Percentiles rank a stretch among this genome's conserved stretches.
Conservation (phyloP, 2,329 filamentous ascomycete genomes). For the Hymenoscyphus scutula region DNA sequence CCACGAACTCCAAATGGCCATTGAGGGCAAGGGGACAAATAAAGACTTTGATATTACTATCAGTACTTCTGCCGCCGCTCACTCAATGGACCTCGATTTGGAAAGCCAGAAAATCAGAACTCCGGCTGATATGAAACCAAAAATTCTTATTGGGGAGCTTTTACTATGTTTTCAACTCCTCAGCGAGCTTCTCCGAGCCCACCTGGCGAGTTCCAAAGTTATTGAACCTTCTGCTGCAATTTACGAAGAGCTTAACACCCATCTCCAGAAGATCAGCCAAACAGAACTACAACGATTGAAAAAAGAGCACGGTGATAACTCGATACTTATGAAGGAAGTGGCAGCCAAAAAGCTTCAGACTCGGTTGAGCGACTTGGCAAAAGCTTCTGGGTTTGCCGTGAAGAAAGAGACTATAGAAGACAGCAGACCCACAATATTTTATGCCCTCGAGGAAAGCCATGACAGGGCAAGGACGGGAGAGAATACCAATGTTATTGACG, state of each 20-base stretch:
- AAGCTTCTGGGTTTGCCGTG: neutral
- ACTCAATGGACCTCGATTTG: neutral
- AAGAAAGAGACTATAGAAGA: no score
- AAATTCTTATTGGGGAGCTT: conserved; percentile 12
- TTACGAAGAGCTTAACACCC: neutral
- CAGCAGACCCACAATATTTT: no score
- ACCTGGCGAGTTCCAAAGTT: neutral
- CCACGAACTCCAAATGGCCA: conserved; percentile 5
- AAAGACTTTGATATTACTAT: neutral
- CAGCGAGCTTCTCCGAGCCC: conserved; percentile 10
- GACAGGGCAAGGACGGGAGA: no score
- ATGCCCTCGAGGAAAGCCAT: no score
- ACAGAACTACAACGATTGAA: neutral
- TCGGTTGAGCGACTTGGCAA: neutral
- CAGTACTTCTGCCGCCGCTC: neutral
- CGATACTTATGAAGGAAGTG: neutral
- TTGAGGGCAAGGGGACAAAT: conserved; percentile 1
- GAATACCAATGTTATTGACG: no score
- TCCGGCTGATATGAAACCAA: neutral
- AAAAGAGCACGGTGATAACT: neutral
- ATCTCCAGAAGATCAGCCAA: neutral
- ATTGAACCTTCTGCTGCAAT: neutral
- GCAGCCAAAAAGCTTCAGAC: neutral
- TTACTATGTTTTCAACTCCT: conserved; percentile 17
- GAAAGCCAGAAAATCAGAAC: neutral